A percentile compares a stretch with the other conserved stretches of the same genome.
Conservation (phyloP, 1,139 yeast genomes). For the Yamadazyma aaseri region DNA sequence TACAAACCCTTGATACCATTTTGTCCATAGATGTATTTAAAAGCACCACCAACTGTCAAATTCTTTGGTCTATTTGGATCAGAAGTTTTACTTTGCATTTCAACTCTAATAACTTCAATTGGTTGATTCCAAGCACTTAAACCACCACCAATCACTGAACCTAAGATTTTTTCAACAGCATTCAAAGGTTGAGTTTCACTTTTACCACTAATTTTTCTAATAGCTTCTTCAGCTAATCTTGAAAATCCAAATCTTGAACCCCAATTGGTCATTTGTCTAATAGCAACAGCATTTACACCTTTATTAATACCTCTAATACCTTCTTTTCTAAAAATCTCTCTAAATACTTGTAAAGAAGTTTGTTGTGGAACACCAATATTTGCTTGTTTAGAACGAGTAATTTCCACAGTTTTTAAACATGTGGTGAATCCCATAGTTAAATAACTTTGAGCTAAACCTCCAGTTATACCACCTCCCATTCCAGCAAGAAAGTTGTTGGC, state of each 20-base stretch:
- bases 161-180: constrained; percentile 77
- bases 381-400: constrained; percentile 84
- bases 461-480: constrained; percentile 90
- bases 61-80: constrained; percentile 97
- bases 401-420: constrained; percentile 97
- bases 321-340: constrained; percentile 76
- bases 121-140: constrained; percentile 99
- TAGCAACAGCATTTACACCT: constrained; percentile 99
- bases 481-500: constrained; percentile 77
- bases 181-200: constrained; percentile 58
- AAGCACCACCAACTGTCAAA: constrained; percentile 74
- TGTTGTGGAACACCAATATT: constrained; percentile 63
- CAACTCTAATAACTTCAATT: constrained; percentile 94
- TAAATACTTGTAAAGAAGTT: constrained; percentile 81
- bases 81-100: constrained; percentile 90
- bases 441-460: constrained; percentile 96
- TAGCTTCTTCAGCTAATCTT: constrained; percentile 85
- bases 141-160: constrained; percentile 96
- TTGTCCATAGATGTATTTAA: constrained; percentile 75
- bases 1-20: constrained; percentile 90
- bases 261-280: constrained; percentile 98
- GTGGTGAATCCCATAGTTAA: constrained; percentile 97
- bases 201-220: constrained; percentile 64
- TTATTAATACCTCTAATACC: constrained; percentile 93
- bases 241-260: constrained; percentile 95